Percentiles rank a stretch among this genome's conserved stretches.
phyloP scores from a whole-genome alignment of 1,284 basidiomycete species.

The Pseudozyma tsukubaensis region DNA sequence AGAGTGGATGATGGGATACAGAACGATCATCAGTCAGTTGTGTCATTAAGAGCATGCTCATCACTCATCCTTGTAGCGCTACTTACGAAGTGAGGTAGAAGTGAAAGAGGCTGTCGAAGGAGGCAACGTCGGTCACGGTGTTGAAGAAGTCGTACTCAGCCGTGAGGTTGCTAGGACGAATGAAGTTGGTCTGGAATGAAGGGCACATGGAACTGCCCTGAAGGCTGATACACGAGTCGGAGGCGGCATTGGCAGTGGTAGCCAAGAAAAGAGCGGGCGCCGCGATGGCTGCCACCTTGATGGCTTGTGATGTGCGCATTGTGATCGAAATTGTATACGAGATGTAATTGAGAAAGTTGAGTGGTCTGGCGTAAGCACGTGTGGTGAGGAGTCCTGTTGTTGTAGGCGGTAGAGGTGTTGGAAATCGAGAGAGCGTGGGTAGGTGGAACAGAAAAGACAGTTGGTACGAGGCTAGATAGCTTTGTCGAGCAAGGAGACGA shows the following conservation, averaged over 20 bases:
- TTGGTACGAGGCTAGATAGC: slow-evolving; percentile 29
- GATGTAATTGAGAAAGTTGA: not conserved
- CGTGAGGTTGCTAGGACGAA: slow-evolving; percentile 69
- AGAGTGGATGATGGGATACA: not conserved
- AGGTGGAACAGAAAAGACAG: slow-evolving; percentile 36
- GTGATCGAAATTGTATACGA: slow-evolving; percentile 3
- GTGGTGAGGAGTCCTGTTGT: slow-evolving; percentile 11
- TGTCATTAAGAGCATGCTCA: not conserved
- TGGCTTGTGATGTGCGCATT: slow-evolving; percentile 42
- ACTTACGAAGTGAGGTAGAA: slow-evolving; percentile 68
- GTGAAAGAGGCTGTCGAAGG: slow-evolving; percentile 69
- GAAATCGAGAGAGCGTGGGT: slow-evolving; percentile 1
- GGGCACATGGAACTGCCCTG: slow-evolving; percentile 55
- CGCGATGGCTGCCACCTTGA: slow-evolving; percentile 34
- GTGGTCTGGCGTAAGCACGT: not conserved
- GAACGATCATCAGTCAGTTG: not conserved
- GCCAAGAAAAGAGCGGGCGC: slow-evolving; percentile 36
- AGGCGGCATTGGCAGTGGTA: slow-evolving; percentile 32
- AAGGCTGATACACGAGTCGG: slow-evolving; percentile 55
- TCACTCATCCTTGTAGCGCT: no score
- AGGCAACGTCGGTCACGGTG: slow-evolving; percentile 67
- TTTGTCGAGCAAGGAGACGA: slow-evolving; percentile 12
- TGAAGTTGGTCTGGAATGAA: slow-evolving; percentile 58
- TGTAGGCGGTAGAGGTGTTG: not conserved
- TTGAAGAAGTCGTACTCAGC: slow-evolving; percentile 68